phyloP scores from a whole-genome alignment of 805 yeast species.

The Ogataea thermomethanolica region DNA sequence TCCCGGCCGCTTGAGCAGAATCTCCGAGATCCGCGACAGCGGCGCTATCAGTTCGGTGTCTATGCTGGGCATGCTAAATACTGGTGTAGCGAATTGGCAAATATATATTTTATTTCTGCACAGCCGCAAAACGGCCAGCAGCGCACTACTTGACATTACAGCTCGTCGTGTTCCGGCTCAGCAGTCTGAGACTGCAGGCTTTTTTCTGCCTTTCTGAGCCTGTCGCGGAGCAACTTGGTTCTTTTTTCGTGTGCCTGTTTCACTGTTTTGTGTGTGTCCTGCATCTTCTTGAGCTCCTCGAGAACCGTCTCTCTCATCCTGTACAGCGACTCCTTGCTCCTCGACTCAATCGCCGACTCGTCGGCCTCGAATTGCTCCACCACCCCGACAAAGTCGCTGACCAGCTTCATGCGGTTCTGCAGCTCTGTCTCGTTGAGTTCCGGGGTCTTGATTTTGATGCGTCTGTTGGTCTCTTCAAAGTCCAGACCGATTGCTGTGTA shows the following conservation, averaged over 20 bases:
- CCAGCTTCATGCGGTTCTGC: conserved; percentile 23
- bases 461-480: conserved; percentile 48
- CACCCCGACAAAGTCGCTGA: conserved; percentile 30
- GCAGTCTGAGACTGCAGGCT: conserved; percentile 6
- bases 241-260: conserved; percentile 30
- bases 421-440: conserved; percentile 28
- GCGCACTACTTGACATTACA: conserved; percentile 8
- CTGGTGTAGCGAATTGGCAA: neutral
- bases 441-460: conserved; percentile 36
- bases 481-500: conserved; percentile 47
- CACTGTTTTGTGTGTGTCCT: conserved; percentile 14
- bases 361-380: conserved; percentile 28
- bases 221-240: conserved; percentile 24
- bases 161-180: conserved; percentile 18
- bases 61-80: conserved; percentile 28
- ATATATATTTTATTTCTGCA: neutral
- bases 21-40: conserved; percentile 32
- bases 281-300: conserved; percentile 19
- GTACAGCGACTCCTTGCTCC: conserved; percentile 24
- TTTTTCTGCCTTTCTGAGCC: conserved; percentile 16
- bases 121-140: conserved; percentile 5
- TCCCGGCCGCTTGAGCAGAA: conserved; percentile 35
- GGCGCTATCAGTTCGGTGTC: conserved; percentile 35
- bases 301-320: conserved; percentile 23
- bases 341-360: conserved; percentile 14